phyloP scores from a whole-genome alignment of 164 flowering plant genomes.

The Magnolia kwangsiensis region DNA sequence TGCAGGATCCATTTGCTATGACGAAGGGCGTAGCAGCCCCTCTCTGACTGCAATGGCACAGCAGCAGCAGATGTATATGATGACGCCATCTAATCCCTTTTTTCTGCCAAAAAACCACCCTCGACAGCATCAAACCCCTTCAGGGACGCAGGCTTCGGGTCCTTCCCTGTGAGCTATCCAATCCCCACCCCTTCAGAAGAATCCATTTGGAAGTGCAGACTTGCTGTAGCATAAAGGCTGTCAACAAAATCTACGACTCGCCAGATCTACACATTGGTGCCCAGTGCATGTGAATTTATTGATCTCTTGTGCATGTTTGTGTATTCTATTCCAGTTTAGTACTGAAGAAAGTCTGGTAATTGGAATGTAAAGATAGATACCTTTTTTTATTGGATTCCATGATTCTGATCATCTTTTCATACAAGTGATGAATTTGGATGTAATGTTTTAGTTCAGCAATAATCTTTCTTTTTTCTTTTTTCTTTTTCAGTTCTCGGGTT shows the following conservation, averaged over 20 bases:
- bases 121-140: slow-evolving; percentile 69
- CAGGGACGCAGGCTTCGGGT: slow-evolving; percentile 64
- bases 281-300: not conserved
- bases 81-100: slow-evolving; percentile 48
- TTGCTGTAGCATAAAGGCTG: slow-evolving; percentile 36
- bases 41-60: slow-evolving; percentile 66
- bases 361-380: not conserved
- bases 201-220: slow-evolving; percentile 84
- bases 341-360: not conserved
- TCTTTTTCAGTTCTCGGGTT: no score
- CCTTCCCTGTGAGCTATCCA: slow-evolving; percentile 50
- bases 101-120: slow-evolving; percentile 46
- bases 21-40: slow-evolving; percentile 59
- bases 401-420: not conserved
- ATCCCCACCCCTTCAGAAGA: slow-evolving; percentile 46
- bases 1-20: slow-evolving; percentile 77
- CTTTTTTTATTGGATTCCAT: not conserved
- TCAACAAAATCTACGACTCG: not conserved
- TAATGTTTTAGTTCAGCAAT: not conserved
- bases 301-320: not conserved
- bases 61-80: slow-evolving; percentile 32
- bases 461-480: not conserved
- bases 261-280: no score
- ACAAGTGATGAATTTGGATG: not conserved
- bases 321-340: not conserved